These are phyloP conservation scores for Trifolium pratense DNA, from an alignment of 306 rosid species.

Conservation along the genomic window DNA sequence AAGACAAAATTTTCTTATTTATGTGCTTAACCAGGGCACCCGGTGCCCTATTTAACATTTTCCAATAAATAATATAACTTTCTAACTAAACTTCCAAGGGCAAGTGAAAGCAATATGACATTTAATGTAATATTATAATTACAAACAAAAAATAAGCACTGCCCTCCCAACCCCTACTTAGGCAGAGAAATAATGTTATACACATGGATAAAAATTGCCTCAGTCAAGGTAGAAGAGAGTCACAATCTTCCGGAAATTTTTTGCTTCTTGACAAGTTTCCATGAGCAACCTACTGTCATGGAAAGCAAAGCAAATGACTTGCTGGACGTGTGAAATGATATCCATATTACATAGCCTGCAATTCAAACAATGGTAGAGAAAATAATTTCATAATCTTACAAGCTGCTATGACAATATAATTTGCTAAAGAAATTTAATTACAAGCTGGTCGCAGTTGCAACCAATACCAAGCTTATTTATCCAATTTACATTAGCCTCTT, in stretches of 20 bases:
- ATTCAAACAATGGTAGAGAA: constrained; percentile 40
- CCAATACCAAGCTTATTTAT: constrained; percentile 31
- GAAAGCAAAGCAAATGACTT: constrained; percentile 98
- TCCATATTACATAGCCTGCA: constrained; percentile 98
- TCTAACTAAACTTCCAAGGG: constrained; percentile 22
- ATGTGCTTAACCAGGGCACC: too few species aligned
- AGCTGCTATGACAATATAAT: too few species aligned
- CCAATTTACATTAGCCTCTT: neutral
- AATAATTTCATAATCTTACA: constrained; percentile 17
- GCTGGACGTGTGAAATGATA: constrained; percentile 95
- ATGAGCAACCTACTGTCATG: constrained; percentile 96
- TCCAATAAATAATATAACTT: neutral
- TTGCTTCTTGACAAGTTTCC: constrained; percentile 99
- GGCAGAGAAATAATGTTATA: constrained; percentile 50
- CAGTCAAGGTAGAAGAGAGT: constrained; percentile 95
- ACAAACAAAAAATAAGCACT: constrained; percentile 51
- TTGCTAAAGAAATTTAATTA: too few species aligned
- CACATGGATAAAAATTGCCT: constrained; percentile 44
- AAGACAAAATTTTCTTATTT: too few species aligned
- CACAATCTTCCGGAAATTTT: constrained; percentile 90
- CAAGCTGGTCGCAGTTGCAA: constrained; percentile 2
- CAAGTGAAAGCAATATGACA: constrained; percentile 24
- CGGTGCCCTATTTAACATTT: too few species aligned
- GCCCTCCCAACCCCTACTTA: constrained; percentile 37
- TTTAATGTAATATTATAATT: constrained; percentile 51